phyloP scores from a whole-genome alignment of 139 green algal genomes.

The Limnomonas spitsbergensis region DNA sequence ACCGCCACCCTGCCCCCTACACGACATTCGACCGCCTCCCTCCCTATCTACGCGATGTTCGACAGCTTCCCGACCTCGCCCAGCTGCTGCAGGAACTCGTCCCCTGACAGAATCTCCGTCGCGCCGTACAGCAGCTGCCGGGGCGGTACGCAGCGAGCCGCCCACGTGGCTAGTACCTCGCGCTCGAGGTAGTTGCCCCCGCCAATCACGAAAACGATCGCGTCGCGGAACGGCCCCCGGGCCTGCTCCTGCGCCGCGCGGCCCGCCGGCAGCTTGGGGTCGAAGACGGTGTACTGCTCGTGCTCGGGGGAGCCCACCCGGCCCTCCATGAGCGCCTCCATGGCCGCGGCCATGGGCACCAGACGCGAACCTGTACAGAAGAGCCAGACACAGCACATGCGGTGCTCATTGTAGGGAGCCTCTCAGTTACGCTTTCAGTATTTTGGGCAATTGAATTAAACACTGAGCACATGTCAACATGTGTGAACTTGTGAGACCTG shows the following conservation, averaged over 20 bases:
- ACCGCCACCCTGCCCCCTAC: too few species aligned
- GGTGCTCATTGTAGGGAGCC: too few species aligned
- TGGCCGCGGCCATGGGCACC: slow-evolving; percentile 73
- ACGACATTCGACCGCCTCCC: too few species aligned
- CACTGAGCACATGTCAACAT: too few species aligned
- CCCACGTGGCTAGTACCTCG: slow-evolving; percentile 68
- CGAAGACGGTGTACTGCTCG: slow-evolving; percentile 81
- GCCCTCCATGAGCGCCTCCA: slow-evolving; percentile 90
- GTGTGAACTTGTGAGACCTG: too few species aligned
- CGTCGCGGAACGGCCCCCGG: slow-evolving; percentile 71
- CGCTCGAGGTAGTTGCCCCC: slow-evolving; percentile 95
- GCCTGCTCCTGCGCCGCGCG: slow-evolving; percentile 30
- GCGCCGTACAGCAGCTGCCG: slow-evolving; percentile 87
- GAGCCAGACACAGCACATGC: too few species aligned
- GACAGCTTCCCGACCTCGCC: slow-evolving; percentile 64
- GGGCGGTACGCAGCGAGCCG: slow-evolving; percentile 37
- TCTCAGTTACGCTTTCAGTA: too few species aligned
- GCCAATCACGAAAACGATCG: slow-evolving; percentile 95
- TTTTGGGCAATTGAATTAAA: too few species aligned
- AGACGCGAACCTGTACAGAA: slow-evolving; percentile 29
- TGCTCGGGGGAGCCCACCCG: slow-evolving; percentile 54
- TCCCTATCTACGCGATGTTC: too few species aligned
- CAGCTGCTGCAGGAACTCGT: slow-evolving; percentile 77
- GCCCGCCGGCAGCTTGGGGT: slow-evolving; percentile 72
- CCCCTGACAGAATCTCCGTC: slow-evolving; percentile 83